Base-by-base conservation (phyloP, 2,329 filamentous ascomycete species). In the Ramularia collo-cygni region DNA sequence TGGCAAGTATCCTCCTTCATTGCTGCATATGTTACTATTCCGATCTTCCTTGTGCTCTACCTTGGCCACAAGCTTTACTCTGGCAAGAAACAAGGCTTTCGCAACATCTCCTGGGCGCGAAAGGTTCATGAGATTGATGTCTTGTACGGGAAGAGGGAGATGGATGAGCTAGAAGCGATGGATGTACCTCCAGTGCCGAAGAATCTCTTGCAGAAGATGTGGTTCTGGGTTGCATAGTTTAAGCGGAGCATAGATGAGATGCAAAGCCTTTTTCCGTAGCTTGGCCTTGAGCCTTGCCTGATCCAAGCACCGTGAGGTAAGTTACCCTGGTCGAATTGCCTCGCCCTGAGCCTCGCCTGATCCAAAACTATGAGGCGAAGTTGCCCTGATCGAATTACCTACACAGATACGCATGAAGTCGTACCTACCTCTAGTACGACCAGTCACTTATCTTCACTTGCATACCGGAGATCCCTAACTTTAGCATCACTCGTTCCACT, bases 11-110 rank as follows among this genome's bases (percentile, higher is more conserved):
- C 69, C 8, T 64, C 64, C 30, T 77, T 77, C 56, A 49, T 77
- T 37, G 72, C 73, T 2, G 64, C 64, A 12, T 77, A 77, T 57
- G 74, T 77, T 8, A 70, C 65, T 7, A 60, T 76, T 19, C 67
- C 68, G 4, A 75, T 75, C 50, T 73, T 72, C 37, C 52, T 71
- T 27, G 55, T 68, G 4, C 36, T 65, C 2, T 65, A 62, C 35
- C 40, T 65, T 1, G 60, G 62, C 8, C 62, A 65, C 40, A 54
- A 54, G 35, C 26, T 44, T 19, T 51, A 42, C 30, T 30, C 24
- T 3, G 35, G 35, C 9, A 38, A 30, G 15, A 64, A 63, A 38
- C 32, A 57, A 7, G 59, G 54, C 48, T 58, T 58, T 32, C 50
- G 51, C 9, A 61, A 60, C 0, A 12, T 21, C 8, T 57, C 52